phyloP scores from a whole-genome alignment of 1,284 basidiomycete genomes.

The Marasmius sp. region DNA sequence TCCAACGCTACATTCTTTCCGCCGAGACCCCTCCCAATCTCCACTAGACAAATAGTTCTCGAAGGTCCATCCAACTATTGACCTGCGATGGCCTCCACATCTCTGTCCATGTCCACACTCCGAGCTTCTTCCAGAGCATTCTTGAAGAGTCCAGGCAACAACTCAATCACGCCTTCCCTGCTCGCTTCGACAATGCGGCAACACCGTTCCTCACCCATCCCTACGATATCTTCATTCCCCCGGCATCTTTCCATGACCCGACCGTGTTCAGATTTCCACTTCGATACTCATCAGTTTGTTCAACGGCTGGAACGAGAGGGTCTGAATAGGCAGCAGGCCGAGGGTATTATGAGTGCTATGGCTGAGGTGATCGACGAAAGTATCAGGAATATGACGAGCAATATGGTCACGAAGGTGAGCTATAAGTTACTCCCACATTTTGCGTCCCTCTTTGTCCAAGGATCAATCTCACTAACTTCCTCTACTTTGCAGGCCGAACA shows the following conservation, averaged over 20 bases:
- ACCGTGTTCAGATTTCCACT: slow-evolving; percentile 65
- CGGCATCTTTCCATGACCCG: not conserved
- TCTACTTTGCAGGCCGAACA: slow-evolving; percentile 62
- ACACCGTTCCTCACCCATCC: too few relatives aligned
- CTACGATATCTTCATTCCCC: not conserved
- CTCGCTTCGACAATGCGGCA: too few relatives aligned
- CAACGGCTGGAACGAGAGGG: slow-evolving; percentile 87
- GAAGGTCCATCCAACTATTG: too few relatives aligned
- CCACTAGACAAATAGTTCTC: too few relatives aligned
- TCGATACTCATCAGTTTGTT: slow-evolving; percentile 94
- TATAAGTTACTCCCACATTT: not conserved
- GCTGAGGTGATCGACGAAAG: slow-evolving; percentile 95
- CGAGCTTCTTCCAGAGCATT: too few relatives aligned
- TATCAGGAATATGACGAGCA: slow-evolving; percentile 89
- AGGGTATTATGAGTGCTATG: slow-evolving; percentile 94
- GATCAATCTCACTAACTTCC: not conserved
- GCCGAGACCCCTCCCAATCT: too few relatives aligned
- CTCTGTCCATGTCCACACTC: too few relatives aligned
- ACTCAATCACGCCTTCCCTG: too few relatives aligned
- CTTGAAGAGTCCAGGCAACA: too few relatives aligned
- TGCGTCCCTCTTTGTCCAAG: not conserved
- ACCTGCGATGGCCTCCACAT: too few relatives aligned
- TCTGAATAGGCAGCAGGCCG: slow-evolving; percentile 84
- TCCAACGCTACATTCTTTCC: too few relatives aligned
- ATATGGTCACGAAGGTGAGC: slow-evolving; percentile 79